Percentiles rank a stretch among this genome's conserved stretches.
Evolutionary conservation across 192 early-diverging fungal species (phyloP).

Genomic region (Rhizophagus sp.): DNA sequence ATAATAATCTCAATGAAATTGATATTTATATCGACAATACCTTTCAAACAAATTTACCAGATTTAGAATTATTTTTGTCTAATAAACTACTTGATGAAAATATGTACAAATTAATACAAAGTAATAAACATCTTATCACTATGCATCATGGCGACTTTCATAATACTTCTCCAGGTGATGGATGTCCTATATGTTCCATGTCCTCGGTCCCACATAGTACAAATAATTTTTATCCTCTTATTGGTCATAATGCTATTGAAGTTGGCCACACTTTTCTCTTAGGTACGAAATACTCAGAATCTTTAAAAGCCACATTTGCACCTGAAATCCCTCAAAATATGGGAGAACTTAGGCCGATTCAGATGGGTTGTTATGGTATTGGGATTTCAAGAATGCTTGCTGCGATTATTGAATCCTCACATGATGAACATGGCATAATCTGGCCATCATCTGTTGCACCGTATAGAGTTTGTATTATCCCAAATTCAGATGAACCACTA

Average conservation of each 20-base stretch:
- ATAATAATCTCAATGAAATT: not conserved
- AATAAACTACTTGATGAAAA: conserved; percentile 20
- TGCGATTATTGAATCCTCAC: conserved; percentile 70
- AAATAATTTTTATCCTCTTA: conserved; percentile 35
- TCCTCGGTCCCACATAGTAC: not conserved
- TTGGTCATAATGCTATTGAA: conserved; percentile 66
- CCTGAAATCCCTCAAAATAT: conserved; percentile 30
- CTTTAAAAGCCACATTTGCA: conserved; percentile 61
- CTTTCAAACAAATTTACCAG: not conserved
- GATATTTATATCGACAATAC: not conserved
- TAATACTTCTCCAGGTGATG: conserved; percentile 49
- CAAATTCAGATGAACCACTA: conserved; percentile 44
- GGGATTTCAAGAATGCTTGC: conserved; percentile 83
- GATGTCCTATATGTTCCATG: conserved; percentile 41
- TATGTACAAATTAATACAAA: not conserved
- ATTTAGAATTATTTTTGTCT: conserved; percentile 6
- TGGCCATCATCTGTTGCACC: conserved; percentile 87
- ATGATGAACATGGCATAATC: conserved; percentile 66
- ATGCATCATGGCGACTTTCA: conserved; percentile 46
- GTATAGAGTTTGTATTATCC: conserved; percentile 66
- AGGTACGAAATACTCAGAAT: conserved; percentile 83
- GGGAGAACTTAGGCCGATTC: conserved; percentile 47
- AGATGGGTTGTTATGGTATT: conserved; percentile 94
- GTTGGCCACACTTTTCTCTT: conserved; percentile 89
- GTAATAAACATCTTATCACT: not conserved